Percentiles rank a stretch among this genome's conserved stretches.
Conservation (phyloP, 805 yeast genomes). For the Candida vaughaniae region DNA sequence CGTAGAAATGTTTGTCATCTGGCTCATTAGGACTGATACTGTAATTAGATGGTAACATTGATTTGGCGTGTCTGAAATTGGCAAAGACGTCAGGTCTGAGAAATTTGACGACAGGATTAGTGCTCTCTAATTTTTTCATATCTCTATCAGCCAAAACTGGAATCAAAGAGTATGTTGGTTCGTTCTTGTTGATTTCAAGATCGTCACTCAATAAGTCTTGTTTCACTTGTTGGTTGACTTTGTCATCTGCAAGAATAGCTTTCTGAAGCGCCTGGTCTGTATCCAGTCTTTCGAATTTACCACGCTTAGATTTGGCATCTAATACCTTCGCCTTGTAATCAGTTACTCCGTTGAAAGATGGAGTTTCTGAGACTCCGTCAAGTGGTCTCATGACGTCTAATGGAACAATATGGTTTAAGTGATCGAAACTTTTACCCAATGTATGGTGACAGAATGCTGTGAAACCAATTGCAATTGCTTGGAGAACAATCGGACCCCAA, state of each 20-base stretch:
- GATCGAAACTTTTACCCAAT: conserved; percentile 64
- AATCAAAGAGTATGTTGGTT: conserved; percentile 17
- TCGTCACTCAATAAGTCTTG: conserved; percentile 17
- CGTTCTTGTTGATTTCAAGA: conserved; percentile 13
- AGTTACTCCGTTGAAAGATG: conserved; percentile 45
- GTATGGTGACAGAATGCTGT: conserved; percentile 71
- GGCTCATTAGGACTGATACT: conserved; percentile 33
- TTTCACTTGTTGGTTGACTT: conserved; percentile 18
- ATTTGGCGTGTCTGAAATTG: conserved; percentile 38
- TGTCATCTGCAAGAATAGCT: conserved; percentile 18
- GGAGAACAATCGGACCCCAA: conserved; percentile 90
- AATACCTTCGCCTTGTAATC: conserved; percentile 35
- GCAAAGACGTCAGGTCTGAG: conserved; percentile 61
- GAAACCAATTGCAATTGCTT: conserved; percentile 59
- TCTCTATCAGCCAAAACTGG: conserved; percentile 75
- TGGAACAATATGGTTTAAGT: conserved; percentile 58
- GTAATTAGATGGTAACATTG: conserved; percentile 34
- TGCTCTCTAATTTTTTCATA: conserved; percentile 28
- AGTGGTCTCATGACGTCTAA: conserved; percentile 73
- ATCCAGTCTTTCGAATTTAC: neutral
- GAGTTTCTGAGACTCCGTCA: conserved; percentile 66
- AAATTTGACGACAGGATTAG: conserved; percentile 49
- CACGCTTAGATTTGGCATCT: conserved; percentile 12
- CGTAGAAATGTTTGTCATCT: conserved; percentile 64
- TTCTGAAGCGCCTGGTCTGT: conserved; percentile 4